Evolutionary conservation across 805 yeast species (phyloP).

Genomic region (Cyberlindnera samutprakarnensis): DNA sequence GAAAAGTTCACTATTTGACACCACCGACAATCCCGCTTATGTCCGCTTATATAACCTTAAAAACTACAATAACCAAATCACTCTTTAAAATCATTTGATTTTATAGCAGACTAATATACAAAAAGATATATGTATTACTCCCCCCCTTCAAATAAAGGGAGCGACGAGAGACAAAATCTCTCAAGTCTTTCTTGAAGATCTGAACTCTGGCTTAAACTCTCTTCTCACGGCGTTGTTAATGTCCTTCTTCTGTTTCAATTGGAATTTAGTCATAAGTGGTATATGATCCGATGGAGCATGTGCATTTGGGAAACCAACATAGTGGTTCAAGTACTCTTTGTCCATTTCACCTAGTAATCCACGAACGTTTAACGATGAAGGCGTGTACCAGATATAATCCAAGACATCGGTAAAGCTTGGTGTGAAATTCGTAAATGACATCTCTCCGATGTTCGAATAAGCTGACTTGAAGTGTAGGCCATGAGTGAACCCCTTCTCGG

Average conservation of each 20-base stretch:
- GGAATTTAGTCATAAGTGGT: slow-evolving; percentile 72
- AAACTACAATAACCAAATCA: background rate
- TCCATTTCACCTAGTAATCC: slow-evolving; percentile 86
- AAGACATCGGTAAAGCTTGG: slow-evolving; percentile 90
- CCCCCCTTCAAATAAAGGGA: too few relatives aligned
- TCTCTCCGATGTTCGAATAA: slow-evolving; percentile 76
- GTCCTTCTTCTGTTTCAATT: slow-evolving; percentile 27
- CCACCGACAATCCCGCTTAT: too few relatives aligned
- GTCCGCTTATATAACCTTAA: background rate
- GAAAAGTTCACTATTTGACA: too few relatives aligned
- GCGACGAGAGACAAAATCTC: too few relatives aligned
- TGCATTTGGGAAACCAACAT: slow-evolving; percentile 90
- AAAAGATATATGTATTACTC: too few relatives aligned
- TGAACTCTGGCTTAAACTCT: slow-evolving; percentile 19
- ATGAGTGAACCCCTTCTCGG: slow-evolving; percentile 83
- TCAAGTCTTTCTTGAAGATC: slow-evolving; percentile 25
- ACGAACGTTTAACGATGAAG: slow-evolving; percentile 69
- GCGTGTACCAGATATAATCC: slow-evolving; percentile 94
- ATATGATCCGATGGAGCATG: slow-evolving; percentile 93
- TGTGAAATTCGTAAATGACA: slow-evolving; percentile 90
- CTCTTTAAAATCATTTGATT: background rate
- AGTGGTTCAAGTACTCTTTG: slow-evolving; percentile 61
- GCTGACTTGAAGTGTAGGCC: slow-evolving; percentile 77
- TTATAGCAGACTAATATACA: too few relatives aligned
- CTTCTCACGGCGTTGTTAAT: slow-evolving; percentile 10